Percentiles rank a stretch among this genome's conserved stretches.
Conservation (phyloP, 2,329 filamentous ascomycete genomes). For the Aspergillus aculeatus region DNA sequence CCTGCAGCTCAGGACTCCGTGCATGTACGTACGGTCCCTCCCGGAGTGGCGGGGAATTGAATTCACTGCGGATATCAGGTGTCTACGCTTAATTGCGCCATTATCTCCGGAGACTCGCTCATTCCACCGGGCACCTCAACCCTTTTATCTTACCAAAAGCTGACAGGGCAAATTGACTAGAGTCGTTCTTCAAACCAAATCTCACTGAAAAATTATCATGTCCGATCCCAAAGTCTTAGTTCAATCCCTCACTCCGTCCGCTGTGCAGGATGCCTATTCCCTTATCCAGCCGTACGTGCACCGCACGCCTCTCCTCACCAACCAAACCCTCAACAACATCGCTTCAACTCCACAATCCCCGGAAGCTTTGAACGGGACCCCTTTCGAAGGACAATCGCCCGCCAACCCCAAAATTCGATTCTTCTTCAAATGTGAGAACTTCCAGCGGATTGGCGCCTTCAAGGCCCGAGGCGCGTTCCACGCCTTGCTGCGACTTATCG, state of each 20-base stretch:
- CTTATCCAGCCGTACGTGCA: constrained; percentile 76
- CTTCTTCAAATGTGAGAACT: constrained; percentile 95
- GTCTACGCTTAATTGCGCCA: not conserved
- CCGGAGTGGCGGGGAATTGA: not conserved
- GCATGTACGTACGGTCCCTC: not conserved
- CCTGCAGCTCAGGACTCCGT: not conserved
- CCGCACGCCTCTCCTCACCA: constrained; percentile 79
- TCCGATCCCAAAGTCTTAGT: constrained; percentile 34
- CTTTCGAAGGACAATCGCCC: constrained; percentile 57
- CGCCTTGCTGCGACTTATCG: constrained; percentile 69
- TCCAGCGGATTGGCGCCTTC: constrained; percentile 88
- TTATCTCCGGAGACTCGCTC: not conserved
- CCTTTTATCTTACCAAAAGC: not conserved
- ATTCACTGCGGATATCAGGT: not conserved
- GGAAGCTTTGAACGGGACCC: constrained; percentile 55
- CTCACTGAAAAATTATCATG: constrained; percentile 35
- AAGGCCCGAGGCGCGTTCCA: constrained; percentile 91
- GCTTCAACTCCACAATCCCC: constrained; percentile 68
- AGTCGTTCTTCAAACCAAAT: not conserved
- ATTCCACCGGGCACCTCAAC: not conserved
- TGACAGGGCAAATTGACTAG: not conserved
- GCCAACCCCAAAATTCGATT: constrained; percentile 67
- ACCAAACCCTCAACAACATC: constrained; percentile 68
- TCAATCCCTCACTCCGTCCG: constrained; percentile 64
- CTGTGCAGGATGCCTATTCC: constrained; percentile 68